Evolutionary conservation across 2,329 filamentous ascomycete species (phyloP).

Genomic region (Monosporascus sp.): DNA sequence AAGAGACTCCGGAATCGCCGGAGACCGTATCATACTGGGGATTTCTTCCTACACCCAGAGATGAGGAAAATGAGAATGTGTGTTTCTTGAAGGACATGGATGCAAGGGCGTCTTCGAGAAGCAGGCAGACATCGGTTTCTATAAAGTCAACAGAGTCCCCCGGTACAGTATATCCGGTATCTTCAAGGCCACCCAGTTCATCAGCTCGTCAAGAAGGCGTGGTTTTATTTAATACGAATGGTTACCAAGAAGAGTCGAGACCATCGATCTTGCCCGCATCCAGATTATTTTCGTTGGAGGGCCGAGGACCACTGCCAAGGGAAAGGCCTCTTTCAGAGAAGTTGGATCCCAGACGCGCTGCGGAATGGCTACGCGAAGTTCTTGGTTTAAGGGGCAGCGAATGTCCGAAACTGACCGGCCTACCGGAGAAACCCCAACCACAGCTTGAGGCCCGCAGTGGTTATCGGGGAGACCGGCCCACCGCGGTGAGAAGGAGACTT

Average conservation of each 20-base stretch:
- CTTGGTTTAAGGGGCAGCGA: constrained; percentile 14
- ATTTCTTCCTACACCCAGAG: constrained; percentile 14
- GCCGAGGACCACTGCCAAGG: constrained; percentile 1
- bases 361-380: constrained; percentile 23
- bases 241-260: constrained; percentile 5
- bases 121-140: not conserved
- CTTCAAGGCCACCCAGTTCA: too few relatives aligned
- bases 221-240: constrained; percentile 3
- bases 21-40: constrained; percentile 20
- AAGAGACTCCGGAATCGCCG: constrained; percentile 5
- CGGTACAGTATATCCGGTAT: too few relatives aligned
- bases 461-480: constrained; percentile 5
- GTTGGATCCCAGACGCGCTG: constrained; percentile 15
- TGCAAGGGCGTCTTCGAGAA: not conserved
- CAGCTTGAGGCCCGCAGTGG: constrained; percentile 15
- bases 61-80: constrained; percentile 4
- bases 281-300: not conserved
- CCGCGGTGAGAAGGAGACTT: constrained; percentile 12
- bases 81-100: not conserved
- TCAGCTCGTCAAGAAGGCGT: constrained; percentile 8
- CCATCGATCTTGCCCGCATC: constrained; percentile 6
- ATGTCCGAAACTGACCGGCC: constrained; percentile 16
- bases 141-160: not conserved
- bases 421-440: constrained; percentile 19
- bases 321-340: constrained; percentile 8